Base-by-base conservation (phyloP, 176 grass and related monocot genomes). In the Raddia distichophylla region DNA sequence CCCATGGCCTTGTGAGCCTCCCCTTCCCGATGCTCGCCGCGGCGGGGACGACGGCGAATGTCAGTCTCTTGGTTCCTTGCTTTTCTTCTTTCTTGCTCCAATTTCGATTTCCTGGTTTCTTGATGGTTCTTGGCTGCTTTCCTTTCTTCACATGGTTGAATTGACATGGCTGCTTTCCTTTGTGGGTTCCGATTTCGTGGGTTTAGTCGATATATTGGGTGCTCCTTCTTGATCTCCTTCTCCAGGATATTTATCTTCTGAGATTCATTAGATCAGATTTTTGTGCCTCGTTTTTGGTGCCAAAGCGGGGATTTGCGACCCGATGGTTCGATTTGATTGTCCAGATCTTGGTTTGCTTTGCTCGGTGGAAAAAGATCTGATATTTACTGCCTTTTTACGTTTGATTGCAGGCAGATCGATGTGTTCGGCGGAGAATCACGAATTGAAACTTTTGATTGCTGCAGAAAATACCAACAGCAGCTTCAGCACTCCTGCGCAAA, bases 311-410 rank as follows among this genome's bases (percentile, higher is more conserved):
- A 22, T 16, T 59, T 68, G 2, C 17, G 6, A 53, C 51, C 16
- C 19, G 35, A 47, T 16, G 17, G 8, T 4, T 19, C 11, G 69
- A 80, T 74, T 86, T 67, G 11, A 56, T 19, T 13, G 1, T 8
- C 12, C 69, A 80, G 82, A 89, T 89, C 76, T 84, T 84, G 67
- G 17, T 48, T 75, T 61, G 57, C 2, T 15, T 18, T 46, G 1
- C 14, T 61, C 37, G 0, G 4, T 40, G 37, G 4, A 0, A 11
- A 15, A 37, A 32, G 22, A 22, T 43, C 5, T 16, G 14, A 33
- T 44, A 10, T 17, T 76, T 22, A 56, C 72, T 54, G 40, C 20
- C 20, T 74, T 3, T 3, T 51, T 27, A 7, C 33, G 55, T 71
- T 50, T 77, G 27, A 77, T 20, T 46, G 61, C 69, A 82, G 88